phyloP scores from a whole-genome alignment of 1,284 basidiomycete species.

The Heterobasidion irregulare region DNA sequence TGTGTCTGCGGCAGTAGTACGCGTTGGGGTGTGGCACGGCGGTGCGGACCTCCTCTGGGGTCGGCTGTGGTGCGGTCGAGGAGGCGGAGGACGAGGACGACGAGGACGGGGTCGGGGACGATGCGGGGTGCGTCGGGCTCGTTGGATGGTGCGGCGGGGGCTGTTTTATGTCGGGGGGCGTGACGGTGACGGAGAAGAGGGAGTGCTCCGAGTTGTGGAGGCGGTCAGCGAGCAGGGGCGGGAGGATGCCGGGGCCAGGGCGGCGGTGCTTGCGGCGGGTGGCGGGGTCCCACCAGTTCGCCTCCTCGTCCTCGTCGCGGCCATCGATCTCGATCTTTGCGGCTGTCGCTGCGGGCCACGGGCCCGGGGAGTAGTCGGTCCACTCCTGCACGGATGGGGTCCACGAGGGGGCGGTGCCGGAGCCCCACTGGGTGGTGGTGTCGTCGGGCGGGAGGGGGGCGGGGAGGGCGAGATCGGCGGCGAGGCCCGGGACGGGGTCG shows the following conservation, averaged over 20 bases:
- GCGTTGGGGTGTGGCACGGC: conserved; percentile 73
- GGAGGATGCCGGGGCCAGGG: conserved; percentile 61
- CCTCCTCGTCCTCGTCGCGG: conserved; percentile 47
- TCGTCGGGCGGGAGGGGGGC: neutral
- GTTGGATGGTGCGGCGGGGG: conserved; percentile 26
- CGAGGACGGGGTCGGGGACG: neutral
- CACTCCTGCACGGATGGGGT: neutral
- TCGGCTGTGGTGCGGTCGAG: conserved; percentile 22
- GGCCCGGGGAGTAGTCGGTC: neutral
- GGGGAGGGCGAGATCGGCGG: neutral
- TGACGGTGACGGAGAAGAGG: conserved; percentile 52
- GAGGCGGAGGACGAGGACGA: neutral
- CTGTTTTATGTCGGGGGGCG: conserved; percentile 23
- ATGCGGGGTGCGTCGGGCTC: conserved; percentile 17
- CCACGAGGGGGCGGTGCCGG: conserved; percentile 7
- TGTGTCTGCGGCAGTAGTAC: conserved; percentile 71
- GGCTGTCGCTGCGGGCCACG: conserved; percentile 9
- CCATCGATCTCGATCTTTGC: conserved; percentile 40
- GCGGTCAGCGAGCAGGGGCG: conserved; percentile 53
- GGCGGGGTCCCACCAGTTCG: conserved; percentile 55
- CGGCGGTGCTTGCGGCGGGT: conserved; percentile 33
- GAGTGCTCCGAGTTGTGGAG: conserved; percentile 66
- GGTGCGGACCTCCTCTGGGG: conserved; percentile 50
- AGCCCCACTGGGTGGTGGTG: neutral
- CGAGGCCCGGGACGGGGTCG: neutral